Percentiles rank a stretch among this genome's conserved stretches.
These are phyloP conservation scores for Nigrograna mackinnonii DNA, from an alignment of 2,329 filamentous ascomycete genomes.

Conservation along the genomic window DNA sequence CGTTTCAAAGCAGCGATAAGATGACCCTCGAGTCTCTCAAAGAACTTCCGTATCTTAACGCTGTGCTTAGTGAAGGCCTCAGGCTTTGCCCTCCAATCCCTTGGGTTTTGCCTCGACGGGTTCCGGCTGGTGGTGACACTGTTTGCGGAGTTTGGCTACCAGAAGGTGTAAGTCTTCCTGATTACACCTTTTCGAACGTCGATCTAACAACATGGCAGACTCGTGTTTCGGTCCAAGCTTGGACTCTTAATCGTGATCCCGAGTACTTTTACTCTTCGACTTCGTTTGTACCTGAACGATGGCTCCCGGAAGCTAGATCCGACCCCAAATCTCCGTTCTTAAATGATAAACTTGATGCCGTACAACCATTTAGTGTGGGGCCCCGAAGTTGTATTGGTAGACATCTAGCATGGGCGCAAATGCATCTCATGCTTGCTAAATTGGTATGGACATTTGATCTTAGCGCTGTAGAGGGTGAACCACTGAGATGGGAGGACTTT, in stretches of 20 bases:
- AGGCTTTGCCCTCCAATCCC: slow-evolving; percentile 6
- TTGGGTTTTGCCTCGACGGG: slow-evolving; percentile 3
- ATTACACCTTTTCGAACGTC: slow-evolving; percentile 2
- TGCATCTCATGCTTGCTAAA: slow-evolving; percentile 10
- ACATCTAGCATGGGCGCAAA: slow-evolving; percentile 15
- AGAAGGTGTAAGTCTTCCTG: slow-evolving; percentile 7
- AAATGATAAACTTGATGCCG: slow-evolving; percentile 8
- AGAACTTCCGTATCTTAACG: slow-evolving; percentile 12
- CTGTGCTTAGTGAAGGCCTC: slow-evolving; percentile 8
- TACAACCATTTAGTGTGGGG: slow-evolving; percentile 45
- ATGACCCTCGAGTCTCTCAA: slow-evolving; percentile 8
- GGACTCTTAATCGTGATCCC: slow-evolving; percentile 4
- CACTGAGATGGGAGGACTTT: slow-evolving; percentile 5
- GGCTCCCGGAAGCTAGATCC: slow-evolving; percentile 6
- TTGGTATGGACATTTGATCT: slow-evolving; percentile 5
- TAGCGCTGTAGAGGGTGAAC: slow-evolving; percentile 2
- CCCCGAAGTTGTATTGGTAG: slow-evolving; percentile 30
- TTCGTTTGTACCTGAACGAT: slow-evolving; percentile 13
- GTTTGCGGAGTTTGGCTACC: slow-evolving; percentile 7
- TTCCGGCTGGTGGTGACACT: slow-evolving; percentile 7
- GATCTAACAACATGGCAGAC: slow-evolving; percentile 2
- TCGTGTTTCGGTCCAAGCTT: slow-evolving; percentile 9
- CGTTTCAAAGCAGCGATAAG: slow-evolving; percentile 2
- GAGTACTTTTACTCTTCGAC: slow-evolving; percentile 3
- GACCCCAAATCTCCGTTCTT: slow-evolving; percentile 4